Percentiles rank a stretch among this genome's conserved stretches.
Conservation (phyloP, 805 yeast genomes). For the Zygotorulaspora sp. region DNA sequence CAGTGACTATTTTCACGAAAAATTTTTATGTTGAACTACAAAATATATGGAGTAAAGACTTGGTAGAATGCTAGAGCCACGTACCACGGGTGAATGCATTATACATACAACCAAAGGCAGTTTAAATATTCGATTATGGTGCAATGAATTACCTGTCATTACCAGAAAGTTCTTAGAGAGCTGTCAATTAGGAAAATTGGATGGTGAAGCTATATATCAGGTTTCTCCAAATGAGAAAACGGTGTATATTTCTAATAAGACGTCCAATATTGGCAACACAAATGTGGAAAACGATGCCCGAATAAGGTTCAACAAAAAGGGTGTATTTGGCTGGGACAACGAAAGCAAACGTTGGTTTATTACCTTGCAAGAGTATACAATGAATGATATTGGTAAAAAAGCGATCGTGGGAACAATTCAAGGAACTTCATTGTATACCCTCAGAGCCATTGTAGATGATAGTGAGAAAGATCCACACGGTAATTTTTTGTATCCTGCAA, state of each 20-base stretch:
- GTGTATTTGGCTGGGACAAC: slow-evolving; percentile 50
- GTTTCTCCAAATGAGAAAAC: slow-evolving; percentile 1
- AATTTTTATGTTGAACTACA: slow-evolving; percentile 1
- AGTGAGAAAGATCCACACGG: slow-evolving; percentile 20
- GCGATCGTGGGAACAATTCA: slow-evolving; percentile 51
- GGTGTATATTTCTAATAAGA: slow-evolving; percentile 6
- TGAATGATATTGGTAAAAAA: slow-evolving; percentile 37
- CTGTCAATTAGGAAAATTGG: slow-evolving; percentile 31
- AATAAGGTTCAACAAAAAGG: slow-evolving; percentile 47
- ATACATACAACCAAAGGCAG: slow-evolving; percentile 55
- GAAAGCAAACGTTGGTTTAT: slow-evolving; percentile 38
- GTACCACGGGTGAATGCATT: slow-evolving; percentile 54
- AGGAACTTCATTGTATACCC: slow-evolving; percentile 52
- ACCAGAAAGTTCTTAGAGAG: slow-evolving; percentile 45
- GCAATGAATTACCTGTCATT: slow-evolving; percentile 57
- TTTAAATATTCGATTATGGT: slow-evolving; percentile 60
- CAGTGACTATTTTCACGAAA: neutral
- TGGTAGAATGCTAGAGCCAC: slow-evolving; percentile 41
- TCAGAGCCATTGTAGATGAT: slow-evolving; percentile 43
- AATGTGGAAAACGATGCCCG: slow-evolving; percentile 48
- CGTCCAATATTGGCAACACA: slow-evolving; percentile 21
- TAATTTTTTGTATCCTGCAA: slow-evolving; percentile 50
- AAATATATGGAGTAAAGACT: neutral
- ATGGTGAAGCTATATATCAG: slow-evolving; percentile 3
- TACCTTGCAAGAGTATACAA: slow-evolving; percentile 45